Conservation (phyloP, 2,329 filamentous ascomycete species). For the Fusarium sterilihyphosum region DNA sequence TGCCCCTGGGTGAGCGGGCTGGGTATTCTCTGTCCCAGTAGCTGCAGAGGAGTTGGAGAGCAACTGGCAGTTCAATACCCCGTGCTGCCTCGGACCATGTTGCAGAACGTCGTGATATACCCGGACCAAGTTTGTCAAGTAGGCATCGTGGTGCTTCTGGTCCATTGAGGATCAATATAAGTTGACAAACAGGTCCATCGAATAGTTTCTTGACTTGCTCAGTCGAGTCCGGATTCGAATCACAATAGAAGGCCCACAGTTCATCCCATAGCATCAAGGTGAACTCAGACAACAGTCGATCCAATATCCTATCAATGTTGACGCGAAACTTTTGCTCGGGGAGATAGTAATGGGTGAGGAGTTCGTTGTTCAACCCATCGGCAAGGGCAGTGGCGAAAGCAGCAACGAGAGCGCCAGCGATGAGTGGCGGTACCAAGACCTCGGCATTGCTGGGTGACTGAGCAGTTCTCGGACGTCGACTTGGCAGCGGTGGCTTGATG, state of each 20-base stretch:
- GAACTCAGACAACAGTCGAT: constrained; percentile 49
- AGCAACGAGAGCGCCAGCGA: constrained; percentile 48
- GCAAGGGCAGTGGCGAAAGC: constrained; percentile 50
- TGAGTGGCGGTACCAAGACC: constrained; percentile 49
- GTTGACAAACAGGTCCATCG: constrained; percentile 50
- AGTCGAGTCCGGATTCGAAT: constrained; percentile 41
- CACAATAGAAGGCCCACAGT: constrained; percentile 48
- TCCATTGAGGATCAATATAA: constrained; percentile 50
- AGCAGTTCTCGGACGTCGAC: constrained; percentile 43
- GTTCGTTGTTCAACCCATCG: constrained; percentile 49
- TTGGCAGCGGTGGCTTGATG: constrained; percentile 51
- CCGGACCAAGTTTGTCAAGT: constrained; percentile 49
- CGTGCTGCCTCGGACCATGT: constrained; percentile 48
- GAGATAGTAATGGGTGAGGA: constrained; percentile 52
- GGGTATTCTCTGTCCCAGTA: constrained; percentile 51
- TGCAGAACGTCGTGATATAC: constrained; percentile 45
- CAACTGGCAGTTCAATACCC: constrained; percentile 49
- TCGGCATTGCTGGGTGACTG: constrained; percentile 46
- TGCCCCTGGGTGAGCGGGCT: constrained; percentile 47
- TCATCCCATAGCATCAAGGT: constrained; percentile 50
- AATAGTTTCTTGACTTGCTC: constrained; percentile 49
- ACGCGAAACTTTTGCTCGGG: constrained; percentile 46
- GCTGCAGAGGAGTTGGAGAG: constrained; percentile 49
- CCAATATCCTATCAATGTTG: constrained; percentile 50
- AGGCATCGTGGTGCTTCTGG: constrained; percentile 50